phyloP scores from a whole-genome alignment of 192 early-diverging fungal species.

The Dissophora ornata region DNA sequence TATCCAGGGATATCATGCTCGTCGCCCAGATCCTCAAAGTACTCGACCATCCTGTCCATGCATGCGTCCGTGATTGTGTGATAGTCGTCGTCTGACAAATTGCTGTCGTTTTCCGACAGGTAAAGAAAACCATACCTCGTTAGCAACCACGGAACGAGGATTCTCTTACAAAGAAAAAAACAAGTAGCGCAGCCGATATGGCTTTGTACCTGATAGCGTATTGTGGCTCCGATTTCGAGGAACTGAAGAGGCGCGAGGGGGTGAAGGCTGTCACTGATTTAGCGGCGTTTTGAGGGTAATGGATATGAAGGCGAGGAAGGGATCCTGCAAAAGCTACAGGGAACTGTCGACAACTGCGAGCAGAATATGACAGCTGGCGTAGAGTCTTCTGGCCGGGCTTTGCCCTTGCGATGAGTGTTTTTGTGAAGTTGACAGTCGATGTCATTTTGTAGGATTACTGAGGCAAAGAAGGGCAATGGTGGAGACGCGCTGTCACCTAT shows the following conservation, averaged over 20 bases:
- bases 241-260: conserved; percentile 13
- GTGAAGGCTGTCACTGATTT: background rate
- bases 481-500: background rate
- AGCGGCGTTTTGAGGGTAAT: background rate
- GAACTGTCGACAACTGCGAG: background rate
- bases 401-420: background rate
- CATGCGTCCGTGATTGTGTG: conserved; percentile 66
- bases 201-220: conserved; percentile 37
- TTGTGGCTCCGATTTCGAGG: conserved; percentile 16
- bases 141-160: background rate
- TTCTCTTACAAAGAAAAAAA: background rate
- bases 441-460: conserved; percentile 7
- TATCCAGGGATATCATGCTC: conserved; percentile 71
- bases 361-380: background rate
- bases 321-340: background rate
- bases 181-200: background rate
- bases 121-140: background rate
- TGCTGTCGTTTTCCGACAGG: conserved; percentile 19
- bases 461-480: background rate
- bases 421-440: conserved; percentile 2
- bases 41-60: conserved; percentile 76
- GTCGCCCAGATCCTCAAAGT: conserved; percentile 84
- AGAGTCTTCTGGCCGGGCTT: background rate
- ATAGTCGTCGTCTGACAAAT: conserved; percentile 68
- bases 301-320: background rate